These are phyloP conservation scores for Cryptococcus sp. DNA, from an alignment of 1,284 basidiomycete genomes.

Conservation along the genomic window DNA sequence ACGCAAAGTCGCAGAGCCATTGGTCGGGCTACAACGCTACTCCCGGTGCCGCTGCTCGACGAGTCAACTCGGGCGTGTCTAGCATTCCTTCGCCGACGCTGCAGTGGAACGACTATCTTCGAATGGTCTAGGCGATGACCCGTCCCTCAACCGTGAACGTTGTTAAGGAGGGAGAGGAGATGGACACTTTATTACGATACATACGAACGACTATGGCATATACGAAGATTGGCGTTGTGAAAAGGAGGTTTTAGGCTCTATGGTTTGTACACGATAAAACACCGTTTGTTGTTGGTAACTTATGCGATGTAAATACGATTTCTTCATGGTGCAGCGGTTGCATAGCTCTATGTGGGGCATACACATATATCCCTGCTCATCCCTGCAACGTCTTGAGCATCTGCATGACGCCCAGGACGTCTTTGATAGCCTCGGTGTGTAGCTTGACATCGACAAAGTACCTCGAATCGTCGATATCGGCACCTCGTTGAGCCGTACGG, in stretches of 20 bases:
- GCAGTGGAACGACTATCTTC: neutral
- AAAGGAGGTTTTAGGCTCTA: neutral
- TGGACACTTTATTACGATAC: too few relatives aligned
- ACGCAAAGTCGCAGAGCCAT: too few relatives aligned
- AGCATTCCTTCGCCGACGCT: neutral
- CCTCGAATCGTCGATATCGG: slow-evolving; percentile 11
- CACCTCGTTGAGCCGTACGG: slow-evolving; percentile 3
- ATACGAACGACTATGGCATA: neutral
- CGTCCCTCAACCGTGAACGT: too few relatives aligned
- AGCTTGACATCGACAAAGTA: slow-evolving; percentile 37
- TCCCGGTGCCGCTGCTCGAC: too few relatives aligned
- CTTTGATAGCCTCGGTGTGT: slow-evolving; percentile 37
- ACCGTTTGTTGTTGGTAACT: too few relatives aligned
- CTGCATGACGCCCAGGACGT: slow-evolving; percentile 26
- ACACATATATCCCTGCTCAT: neutral
- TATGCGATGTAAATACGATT: neutral
- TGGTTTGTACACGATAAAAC: too few relatives aligned
- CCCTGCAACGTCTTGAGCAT: slow-evolving; percentile 10
- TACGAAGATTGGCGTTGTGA: neutral
- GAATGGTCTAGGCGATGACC: neutral
- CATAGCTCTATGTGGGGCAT: too few relatives aligned
- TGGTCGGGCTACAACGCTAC: neutral
- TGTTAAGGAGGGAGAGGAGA: too few relatives aligned
- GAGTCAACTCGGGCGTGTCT: neutral
- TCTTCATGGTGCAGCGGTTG: too few relatives aligned